These are phyloP conservation scores for Dioscorea zingiberensis DNA, from an alignment of 106 monocot species.

Conservation along the genomic window DNA sequence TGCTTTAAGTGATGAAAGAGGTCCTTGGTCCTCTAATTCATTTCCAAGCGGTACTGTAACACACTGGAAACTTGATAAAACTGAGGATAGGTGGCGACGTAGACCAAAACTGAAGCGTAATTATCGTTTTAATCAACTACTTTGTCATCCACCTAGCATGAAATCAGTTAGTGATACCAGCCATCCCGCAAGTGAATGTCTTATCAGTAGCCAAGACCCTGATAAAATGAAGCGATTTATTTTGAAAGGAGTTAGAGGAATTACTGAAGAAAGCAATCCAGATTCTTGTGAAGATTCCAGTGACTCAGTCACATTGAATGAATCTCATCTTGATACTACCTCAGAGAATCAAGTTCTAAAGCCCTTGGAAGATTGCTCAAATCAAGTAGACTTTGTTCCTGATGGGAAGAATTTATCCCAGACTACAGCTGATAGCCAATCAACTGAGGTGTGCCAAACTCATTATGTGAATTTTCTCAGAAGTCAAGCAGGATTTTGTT, in stretches of 20 bases:
- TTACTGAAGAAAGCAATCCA: conserved; percentile 42
- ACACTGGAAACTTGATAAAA: conserved; percentile 97
- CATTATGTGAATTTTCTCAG: background rate
- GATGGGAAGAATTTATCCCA: conserved; percentile 40
- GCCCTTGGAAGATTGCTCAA: conserved; percentile 17
- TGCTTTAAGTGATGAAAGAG: conserved; percentile 85
- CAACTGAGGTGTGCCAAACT: conserved; percentile 48
- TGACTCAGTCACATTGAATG: conserved; percentile 13
- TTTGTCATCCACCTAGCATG: conserved; percentile 66
- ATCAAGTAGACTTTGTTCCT: conserved; percentile 26
- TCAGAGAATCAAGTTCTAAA: conserved; percentile 27
- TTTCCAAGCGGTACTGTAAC: conserved; percentile 64
- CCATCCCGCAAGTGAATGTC: conserved; percentile 12
- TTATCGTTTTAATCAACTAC: conserved; percentile 81
- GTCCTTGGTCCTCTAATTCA: conserved; percentile 89
- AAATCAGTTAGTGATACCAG: conserved; percentile 29
- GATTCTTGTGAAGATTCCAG: conserved; percentile 41
- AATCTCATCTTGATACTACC: conserved; percentile 11
- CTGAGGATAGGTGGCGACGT: conserved; percentile 79
- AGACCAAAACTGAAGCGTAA: conserved; percentile 82
- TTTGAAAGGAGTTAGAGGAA: conserved; percentile 74
- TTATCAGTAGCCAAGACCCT: conserved; percentile 30
- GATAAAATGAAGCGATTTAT: conserved; percentile 89
- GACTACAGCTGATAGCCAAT: conserved; percentile 37
- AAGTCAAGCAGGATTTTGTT: background rate